Evolutionary conservation across 345 rosid species (phyloP), one percentile per base, ranked within the genome.

Genomic region (Alliaria petiolata): DNA sequence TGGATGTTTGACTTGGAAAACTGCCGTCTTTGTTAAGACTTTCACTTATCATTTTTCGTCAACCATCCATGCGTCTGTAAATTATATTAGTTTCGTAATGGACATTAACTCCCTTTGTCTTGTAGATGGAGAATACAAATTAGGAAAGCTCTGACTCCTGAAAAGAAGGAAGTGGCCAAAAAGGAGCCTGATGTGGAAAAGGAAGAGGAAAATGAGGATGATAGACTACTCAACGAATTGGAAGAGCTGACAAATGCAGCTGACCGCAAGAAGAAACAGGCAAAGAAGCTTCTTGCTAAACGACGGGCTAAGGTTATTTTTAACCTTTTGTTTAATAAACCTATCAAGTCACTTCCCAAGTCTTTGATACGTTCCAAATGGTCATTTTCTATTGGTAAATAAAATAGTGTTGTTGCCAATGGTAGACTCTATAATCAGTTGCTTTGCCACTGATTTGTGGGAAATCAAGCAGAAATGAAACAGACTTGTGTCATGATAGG

Each of bases 141-240:
- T 25, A 83, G 93, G 72, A 95, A 89, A 84, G 93, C 89, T 35
- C 59, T 91, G 65, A 77, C 88, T 79, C 90, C 95, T 47, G 52
- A 87, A 14, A 81, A 85, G 64, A 88, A 89, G 80, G 80, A 84
- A 76, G 67, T 50, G 39, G 34, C 85, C 40, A 34, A 77, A 44
- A 66, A 70, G 62, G 77, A 74, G 14, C 70, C 74, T 51, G 84
- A 78, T 13, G 83, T 52, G 9, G 82, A 57, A 25, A 81, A 74
- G 38, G 84, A 85, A 40, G 79, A 82, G 56, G 87, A 81, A 74
- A 89, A 88, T 65, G 93, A 83, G 35, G 98, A 95, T 77, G 96
- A 91, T 79, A 91, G 67, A 73, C 76, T 89, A 55, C 92, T 95
- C 42, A 87, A 89, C 78, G 99, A 95, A 82, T 86, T 95, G 93